Evolutionary conservation across 2,329 filamentous ascomycete species (phyloP).

Genomic region (Karstenula rhodostoma): DNA sequence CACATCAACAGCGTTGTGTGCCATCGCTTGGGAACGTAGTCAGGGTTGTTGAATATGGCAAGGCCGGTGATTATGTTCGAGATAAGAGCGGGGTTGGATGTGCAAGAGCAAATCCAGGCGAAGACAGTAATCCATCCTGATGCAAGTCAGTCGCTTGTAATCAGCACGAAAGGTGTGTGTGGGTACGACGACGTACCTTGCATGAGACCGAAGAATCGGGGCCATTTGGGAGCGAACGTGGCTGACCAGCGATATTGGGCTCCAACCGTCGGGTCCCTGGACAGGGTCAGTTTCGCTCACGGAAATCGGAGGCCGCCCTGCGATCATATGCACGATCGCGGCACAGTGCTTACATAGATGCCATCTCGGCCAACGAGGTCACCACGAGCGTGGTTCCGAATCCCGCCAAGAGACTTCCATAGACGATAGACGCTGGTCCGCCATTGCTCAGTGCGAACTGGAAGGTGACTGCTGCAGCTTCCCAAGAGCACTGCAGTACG

Average conservation of each 20-base stretch:
- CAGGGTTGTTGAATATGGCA: slow-evolving; percentile 11
- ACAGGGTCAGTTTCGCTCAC: neutral
- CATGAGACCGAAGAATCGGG: slow-evolving; percentile 36
- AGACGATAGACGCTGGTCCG: slow-evolving; percentile 37
- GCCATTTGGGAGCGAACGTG: slow-evolving; percentile 31
- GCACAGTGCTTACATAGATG: slow-evolving; percentile 35
- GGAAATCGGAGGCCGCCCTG: neutral
- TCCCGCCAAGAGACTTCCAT: slow-evolving; percentile 36
- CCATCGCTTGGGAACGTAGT: slow-evolving; percentile 44
- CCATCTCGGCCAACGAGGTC: slow-evolving; percentile 40
- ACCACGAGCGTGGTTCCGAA: slow-evolving; percentile 41
- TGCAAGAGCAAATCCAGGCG: slow-evolving; percentile 47
- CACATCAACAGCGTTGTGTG: slow-evolving; percentile 58
- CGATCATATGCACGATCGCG: slow-evolving; percentile 31
- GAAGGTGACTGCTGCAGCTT: slow-evolving; percentile 36
- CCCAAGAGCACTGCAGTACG: slow-evolving; percentile 36
- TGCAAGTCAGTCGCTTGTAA: slow-evolving; percentile 45
- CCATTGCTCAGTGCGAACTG: slow-evolving; percentile 38
- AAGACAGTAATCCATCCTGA: slow-evolving; percentile 52
- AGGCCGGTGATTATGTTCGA: slow-evolving; percentile 33
- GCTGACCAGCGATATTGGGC: slow-evolving; percentile 42
- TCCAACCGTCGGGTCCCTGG: slow-evolving; percentile 35
- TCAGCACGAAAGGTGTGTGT: slow-evolving; percentile 14
- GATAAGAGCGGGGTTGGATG: slow-evolving; percentile 35
- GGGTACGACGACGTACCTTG: slow-evolving; percentile 26